These are phyloP conservation scores for Fusarium sp. DNA, from an alignment of 2,329 filamentous ascomycete genomes.

Conservation along the genomic window DNA sequence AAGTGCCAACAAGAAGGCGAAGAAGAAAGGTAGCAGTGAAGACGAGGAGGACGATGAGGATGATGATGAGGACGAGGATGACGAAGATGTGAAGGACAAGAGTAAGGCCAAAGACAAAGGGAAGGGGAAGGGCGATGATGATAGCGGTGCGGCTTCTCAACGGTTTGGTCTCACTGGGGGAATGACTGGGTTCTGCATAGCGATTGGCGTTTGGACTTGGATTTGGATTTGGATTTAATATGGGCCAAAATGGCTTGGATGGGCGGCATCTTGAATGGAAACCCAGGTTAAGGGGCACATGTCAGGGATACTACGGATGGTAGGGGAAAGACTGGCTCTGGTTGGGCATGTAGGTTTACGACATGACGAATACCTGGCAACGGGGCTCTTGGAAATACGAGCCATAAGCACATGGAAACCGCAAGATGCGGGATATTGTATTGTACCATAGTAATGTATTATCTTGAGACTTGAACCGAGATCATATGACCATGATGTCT, in stretches of 20 bases:
- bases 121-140: slow-evolving; percentile 34
- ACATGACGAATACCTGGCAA: neutral
- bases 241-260: slow-evolving; percentile 1
- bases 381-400: slow-evolving; percentile 5
- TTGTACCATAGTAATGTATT: neutral
- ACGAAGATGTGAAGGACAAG: slow-evolving; percentile 36
- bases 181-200: slow-evolving; percentile 51
- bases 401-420: neutral
- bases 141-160: slow-evolving; percentile 30
- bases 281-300: neutral
- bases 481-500: neutral
- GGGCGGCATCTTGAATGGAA: neutral
- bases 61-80: slow-evolving; percentile 29
- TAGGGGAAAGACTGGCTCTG: neutral
- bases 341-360: neutral
- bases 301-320: neutral
- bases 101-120: slow-evolving; percentile 28
- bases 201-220: slow-evolving; percentile 54
- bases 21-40: neutral
- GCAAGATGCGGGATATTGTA: neutral
- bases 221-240: slow-evolving; percentile 48
- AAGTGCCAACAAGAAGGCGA: slow-evolving; percentile 24
- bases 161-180: slow-evolving; percentile 30
- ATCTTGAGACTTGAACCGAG: neutral
- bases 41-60: neutral